These are phyloP conservation scores for Suhomyces bribrorum DNA, from an alignment of 1,139 yeast species.

Conservation along the genomic window DNA sequence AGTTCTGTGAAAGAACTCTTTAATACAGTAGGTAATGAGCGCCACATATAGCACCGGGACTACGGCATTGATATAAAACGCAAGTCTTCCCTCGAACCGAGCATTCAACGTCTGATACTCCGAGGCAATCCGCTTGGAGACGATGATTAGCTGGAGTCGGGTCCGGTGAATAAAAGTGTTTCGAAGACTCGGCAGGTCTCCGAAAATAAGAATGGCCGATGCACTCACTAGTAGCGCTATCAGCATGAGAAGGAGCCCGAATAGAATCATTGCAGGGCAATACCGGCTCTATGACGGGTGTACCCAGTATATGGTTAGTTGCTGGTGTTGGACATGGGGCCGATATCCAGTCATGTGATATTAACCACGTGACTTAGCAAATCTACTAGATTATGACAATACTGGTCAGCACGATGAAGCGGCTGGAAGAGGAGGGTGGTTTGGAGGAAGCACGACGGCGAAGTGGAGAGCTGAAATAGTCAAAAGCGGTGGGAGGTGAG, in stretches of 20 bases:
- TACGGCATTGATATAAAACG: conserved; percentile 32
- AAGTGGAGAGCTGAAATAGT: too few species aligned
- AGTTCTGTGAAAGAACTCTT: conserved; percentile 46
- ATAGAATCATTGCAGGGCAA: neutral
- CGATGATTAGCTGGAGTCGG: conserved; percentile 15
- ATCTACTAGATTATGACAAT: too few species aligned
- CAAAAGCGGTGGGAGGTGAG: too few species aligned
- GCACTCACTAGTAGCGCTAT: conserved; percentile 3
- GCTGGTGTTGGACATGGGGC: too few species aligned
- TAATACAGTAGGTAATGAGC: conserved; percentile 48
- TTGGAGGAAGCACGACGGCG: too few species aligned
- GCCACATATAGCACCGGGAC: conserved; percentile 53
- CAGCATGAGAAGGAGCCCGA: conserved; percentile 1
- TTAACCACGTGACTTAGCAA: too few species aligned
- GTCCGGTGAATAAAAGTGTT: conserved; percentile 31
- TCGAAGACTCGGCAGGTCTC: conserved; percentile 54
- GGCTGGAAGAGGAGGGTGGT: too few species aligned
- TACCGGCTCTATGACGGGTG: too few species aligned
- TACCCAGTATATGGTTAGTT: too few species aligned
- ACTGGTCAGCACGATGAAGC: too few species aligned
- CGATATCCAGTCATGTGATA: too few species aligned
- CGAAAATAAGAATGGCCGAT: conserved; percentile 40
- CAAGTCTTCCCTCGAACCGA: conserved; percentile 20
- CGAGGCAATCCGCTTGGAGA: conserved; percentile 1
- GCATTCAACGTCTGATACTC: conserved; percentile 13